These are phyloP conservation scores for Scheffersomyces spartinae DNA, from an alignment of 805 yeast genomes.

Conservation along the genomic window DNA sequence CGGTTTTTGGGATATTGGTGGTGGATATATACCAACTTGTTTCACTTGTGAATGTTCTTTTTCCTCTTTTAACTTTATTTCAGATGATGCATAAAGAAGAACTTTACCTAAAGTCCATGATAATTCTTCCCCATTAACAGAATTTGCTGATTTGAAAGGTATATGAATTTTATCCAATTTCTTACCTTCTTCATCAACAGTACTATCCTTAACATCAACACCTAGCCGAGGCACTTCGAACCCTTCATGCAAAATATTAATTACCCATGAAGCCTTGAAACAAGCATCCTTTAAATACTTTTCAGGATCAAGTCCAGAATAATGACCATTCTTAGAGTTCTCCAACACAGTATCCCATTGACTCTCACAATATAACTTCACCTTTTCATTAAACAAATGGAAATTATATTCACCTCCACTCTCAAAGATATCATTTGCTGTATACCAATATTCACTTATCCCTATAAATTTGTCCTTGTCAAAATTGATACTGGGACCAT, in stretches of 20 bases:
- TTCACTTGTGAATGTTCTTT: constrained; percentile 4
- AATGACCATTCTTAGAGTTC: constrained; percentile 42
- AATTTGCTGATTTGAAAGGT: constrained; percentile 74
- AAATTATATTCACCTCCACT: constrained; percentile 86
- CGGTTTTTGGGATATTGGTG: constrained; percentile 16
- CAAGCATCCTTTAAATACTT: constrained; percentile 60
- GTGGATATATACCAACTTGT: constrained; percentile 29
- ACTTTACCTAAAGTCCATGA: constrained; percentile 96
- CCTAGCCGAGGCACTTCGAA: constrained; percentile 73
- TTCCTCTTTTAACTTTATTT: constrained; percentile 21
- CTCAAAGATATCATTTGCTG: constrained; percentile 83
- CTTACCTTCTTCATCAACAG: constrained; percentile 15
- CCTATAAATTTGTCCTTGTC: constrained; percentile 78
- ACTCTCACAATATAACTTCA: constrained; percentile 62
- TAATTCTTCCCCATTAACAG: constrained; percentile 72
- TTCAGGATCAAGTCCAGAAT: constrained; percentile 42
- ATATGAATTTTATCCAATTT: constrained; percentile 26
- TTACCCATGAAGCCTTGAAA: constrained; percentile 92
- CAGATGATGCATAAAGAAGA: constrained; percentile 68
- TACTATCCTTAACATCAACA: constrained; percentile 25
- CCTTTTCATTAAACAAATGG: constrained; percentile 50
- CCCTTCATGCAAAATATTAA: constrained; percentile 84
- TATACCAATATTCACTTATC: constrained; percentile 94
- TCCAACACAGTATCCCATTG: constrained; percentile 52
- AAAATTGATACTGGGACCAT: constrained; percentile 82